Base-by-base conservation (phyloP, 1,284 basidiomycete species). In the Phylloporus sp. region DNA sequence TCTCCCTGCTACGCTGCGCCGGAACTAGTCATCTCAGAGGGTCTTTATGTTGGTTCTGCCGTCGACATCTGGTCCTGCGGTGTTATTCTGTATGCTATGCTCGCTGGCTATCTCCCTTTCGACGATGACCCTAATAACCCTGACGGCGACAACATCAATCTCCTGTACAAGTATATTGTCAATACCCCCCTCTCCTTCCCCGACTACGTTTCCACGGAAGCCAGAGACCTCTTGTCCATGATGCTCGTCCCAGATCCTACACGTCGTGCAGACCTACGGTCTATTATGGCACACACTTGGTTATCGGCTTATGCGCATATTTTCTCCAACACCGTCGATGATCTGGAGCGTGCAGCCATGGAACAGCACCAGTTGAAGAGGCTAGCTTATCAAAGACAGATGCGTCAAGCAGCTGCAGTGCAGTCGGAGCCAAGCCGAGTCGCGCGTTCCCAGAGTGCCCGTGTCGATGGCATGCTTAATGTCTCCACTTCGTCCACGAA, bases 41-140 rank as follows among this genome's bases (percentile, higher is more conserved):
- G 98, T 34, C 86, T 96, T 20, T 99, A 99, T 72, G 95, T 98
- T 44, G 98, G 98, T 28, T 95, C 94, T n/a, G 96, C 98, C 2
- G 98, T 99, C 64, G 98, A 99, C 73, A 97, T 99, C 71, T 99
- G 98, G 98, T 95, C 93, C 18, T 99, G 98, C 71, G 98, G 98
- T 66, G 98, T 99, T 68, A 99, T 99, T 71, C 86, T 99, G 10
- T 99, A 98, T 77, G 98, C 98, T 61, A 99, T 99, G 97, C 88
- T 99, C 17, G 96, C 97, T 2, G 98, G 98, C 12, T 99, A 99
- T 76, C 89, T 99, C 37, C 98, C 98, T n/a, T 99, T 98, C 77
- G 98, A 99, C 78, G 98, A 99, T 77, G 98, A 99, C 79, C 98
- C 98, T 2, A 92, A 91, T 37, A 99, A 99, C 77, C 98, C 98